phyloP scores from a whole-genome alignment of 495 filamentous ascomycete species.

The Oleoguttula mirabilis region DNA sequence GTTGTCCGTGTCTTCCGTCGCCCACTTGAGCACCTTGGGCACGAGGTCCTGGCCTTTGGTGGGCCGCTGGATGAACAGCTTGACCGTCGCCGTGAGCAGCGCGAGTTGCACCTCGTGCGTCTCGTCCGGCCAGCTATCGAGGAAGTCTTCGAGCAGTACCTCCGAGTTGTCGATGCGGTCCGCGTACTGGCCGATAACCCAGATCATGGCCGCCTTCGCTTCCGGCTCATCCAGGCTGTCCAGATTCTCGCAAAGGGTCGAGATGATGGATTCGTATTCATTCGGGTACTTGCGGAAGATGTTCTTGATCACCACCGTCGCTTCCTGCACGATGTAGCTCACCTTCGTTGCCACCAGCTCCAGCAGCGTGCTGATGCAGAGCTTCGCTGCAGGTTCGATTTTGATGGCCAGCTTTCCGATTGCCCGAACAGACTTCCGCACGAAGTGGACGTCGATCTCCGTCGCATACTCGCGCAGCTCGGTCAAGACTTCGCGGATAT shows the following conservation, averaged over 20 bases:
- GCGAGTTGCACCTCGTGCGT: conserved; percentile 90
- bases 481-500: conserved; percentile 89
- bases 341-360: conserved; percentile 97
- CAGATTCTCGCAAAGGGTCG: conserved; percentile 86
- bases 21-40: conserved; percentile 94
- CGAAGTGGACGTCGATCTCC: conserved; percentile 97
- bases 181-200: conserved; percentile 98
- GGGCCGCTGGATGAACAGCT: conserved; percentile 93
- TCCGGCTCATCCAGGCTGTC: conserved; percentile 98
- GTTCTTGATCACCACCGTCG: conserved; percentile 98
- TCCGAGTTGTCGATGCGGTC: conserved; percentile 94
- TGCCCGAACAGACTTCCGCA: conserved; percentile 91
- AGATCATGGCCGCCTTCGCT: conserved; percentile 98
- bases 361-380: conserved; percentile 84
- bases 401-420: conserved; percentile 99
- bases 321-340: conserved; percentile 98
- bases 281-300: conserved; percentile 99
- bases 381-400: conserved; percentile 82
- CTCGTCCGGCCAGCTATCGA: conserved; percentile 88
- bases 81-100: conserved; percentile 90
- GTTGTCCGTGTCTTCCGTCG: conserved; percentile 97
- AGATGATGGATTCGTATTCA: conserved; percentile 95
- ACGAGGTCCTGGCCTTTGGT: conserved; percentile 91
- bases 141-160: conserved; percentile 83
- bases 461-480: conserved; percentile 94